Evolutionary conservation across 257 asterid species (phyloP), one percentile per base, ranked within the genome.

Genomic region (Cordia subcordata): DNA sequence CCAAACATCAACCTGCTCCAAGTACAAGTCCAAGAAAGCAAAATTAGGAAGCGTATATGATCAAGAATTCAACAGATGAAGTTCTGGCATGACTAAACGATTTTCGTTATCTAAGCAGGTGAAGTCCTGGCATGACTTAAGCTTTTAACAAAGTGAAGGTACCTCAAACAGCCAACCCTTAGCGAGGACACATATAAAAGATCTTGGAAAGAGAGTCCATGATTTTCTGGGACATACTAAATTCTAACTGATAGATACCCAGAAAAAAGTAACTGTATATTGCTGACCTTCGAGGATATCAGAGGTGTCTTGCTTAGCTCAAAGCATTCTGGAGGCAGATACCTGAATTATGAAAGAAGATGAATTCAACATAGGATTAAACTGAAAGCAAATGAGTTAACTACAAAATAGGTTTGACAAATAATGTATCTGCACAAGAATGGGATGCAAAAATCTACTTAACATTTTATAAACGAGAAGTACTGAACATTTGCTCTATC

Each of bases 301-400:
- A 89, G 84, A 73, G 99, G 99, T 57, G 83, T 89, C 85, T 82
- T 89, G 85, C 64, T 85, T 57, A 93, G 89, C 81, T 93, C 99
- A 83, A 93, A 93, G 85, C 99, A 93, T 70, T 93, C 99, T 15
- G 99, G 97, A 69, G 99, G 99, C 68, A 93, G 80, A 71, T 93
- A 93, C 99, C 97, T 93, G 79, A 72, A 66, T 74, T 20, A 65
- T 52, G 57, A 37, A 10, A 59, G 19, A 27, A 49, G 56, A 63
- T 53, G 18, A 58, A 51, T 53, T 62, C 70, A 49, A 33, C 12
- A 35, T 4, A 59, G 1, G 50, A 57, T 50, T 47, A 19, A 32
- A 54, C 20, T 37, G 55, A 53, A 51, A 62, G 57, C 53, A 33
- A 40, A 71, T n/a, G 20, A 59, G 40, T 10, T 17, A 22, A 33